Evolutionary conservation across 2,329 filamentous ascomycete species (phyloP), one percentile per base, ranked within the genome.

Genomic region (Alternaria gansuensis): DNA sequence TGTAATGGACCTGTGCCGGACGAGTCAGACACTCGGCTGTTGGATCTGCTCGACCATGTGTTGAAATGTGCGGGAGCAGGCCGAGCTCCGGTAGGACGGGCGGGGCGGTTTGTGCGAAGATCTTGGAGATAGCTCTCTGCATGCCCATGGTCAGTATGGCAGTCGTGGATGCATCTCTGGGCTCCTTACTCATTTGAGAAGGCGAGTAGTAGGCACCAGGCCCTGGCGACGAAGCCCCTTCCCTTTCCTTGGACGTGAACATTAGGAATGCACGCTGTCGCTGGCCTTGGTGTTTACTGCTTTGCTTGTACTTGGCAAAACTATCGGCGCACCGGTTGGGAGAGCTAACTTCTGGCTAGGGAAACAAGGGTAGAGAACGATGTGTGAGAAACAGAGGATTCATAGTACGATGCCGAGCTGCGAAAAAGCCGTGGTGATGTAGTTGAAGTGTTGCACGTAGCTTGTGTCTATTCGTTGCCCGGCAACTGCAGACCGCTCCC

Each of bases 91-190:
- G 87, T 89, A 8, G 90, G 90, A 55, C 90, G 85, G 34, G 84
- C 82, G 55, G 87, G 82, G 51, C 88, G 87, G 76, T 85, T 90
- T 66, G 84, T 86, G 66, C 91, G 88, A 34, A 94, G 84, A 66
- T 88, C 86, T 67, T 88, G 83, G 34, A 93, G 84, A 75, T 92
- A 93, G 60, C 83, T 82, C 65, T 88, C 90, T 92, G 78, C 60
- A 36, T 50, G 37, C 46, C 28, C 34, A 57, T 29, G n/a, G 56
- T 75, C 64, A 72, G 62, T 51, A 64, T 23, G n/a, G 59, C 50
- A 23, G 45, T 34, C 31, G 43, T 36, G 28, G 62, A 66, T 63
- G 58, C 52, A 43, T 37, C 26, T 14, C 39, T 26, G 9, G 28
- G 39, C n/a, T 57, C n/a, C 76, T 54, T 71, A 79, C 77, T 73